These are phyloP conservation scores for Calonectria pseudoreteaudii DNA, from an alignment of 2,329 filamentous ascomycete species.

Conservation along the genomic window DNA sequence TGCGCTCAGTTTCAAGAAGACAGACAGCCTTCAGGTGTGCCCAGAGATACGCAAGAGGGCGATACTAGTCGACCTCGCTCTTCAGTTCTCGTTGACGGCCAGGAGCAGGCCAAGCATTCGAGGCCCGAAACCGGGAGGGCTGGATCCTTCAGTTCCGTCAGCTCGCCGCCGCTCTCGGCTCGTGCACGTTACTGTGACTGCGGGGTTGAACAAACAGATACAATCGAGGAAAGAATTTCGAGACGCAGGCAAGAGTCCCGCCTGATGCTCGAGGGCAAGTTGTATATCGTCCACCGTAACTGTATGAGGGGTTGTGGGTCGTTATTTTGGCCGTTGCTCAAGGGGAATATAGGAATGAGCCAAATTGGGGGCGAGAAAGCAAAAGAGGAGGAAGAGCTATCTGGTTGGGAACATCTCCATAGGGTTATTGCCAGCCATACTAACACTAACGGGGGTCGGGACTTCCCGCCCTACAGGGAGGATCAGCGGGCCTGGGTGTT, in stretches of 20 bases:
- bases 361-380: not conserved
- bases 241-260: constrained; percentile 3
- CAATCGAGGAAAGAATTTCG: not conserved
- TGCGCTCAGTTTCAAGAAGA: too few species aligned
- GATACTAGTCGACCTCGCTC: not conserved
- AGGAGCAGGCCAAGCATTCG: not conserved
- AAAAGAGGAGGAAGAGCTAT: not conserved
- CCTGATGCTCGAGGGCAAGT: constrained; percentile 14
- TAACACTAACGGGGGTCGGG: not conserved
- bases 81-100: not conserved
- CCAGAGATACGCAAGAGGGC: not conserved
- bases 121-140: not conserved
- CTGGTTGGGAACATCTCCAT: constrained; percentile 12
- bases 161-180: not conserved
- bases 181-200: not conserved
- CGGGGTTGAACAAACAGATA: not conserved
- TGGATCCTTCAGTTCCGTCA: not conserved
- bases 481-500: constrained; percentile 5
- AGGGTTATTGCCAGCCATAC: constrained; percentile 8
- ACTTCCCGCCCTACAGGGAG: not conserved
- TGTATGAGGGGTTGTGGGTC: not conserved
- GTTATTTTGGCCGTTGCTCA: not conserved
- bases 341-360: too few species aligned
- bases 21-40: not conserved
- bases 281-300: not conserved